phyloP scores from a whole-genome alignment of 1,139 yeast species.

The Geotrichum klebahnii region DNA sequence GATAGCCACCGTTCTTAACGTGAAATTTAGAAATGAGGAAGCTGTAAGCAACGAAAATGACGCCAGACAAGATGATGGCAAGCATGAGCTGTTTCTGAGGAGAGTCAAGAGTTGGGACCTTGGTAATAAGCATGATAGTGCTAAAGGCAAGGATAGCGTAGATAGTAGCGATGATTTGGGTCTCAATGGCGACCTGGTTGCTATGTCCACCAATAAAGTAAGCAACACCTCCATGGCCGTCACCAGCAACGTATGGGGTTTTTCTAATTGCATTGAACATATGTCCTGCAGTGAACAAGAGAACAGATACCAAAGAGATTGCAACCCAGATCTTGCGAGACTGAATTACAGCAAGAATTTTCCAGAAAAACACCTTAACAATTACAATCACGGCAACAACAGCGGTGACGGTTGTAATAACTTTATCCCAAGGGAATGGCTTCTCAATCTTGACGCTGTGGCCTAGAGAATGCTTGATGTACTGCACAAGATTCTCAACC shows the following conservation, averaged over 20 bases:
- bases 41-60: slow-evolving; percentile 49
- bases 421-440: slow-evolving; percentile 55
- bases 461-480: slow-evolving; percentile 43
- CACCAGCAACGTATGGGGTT: slow-evolving; percentile 62
- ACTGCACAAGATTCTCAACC: slow-evolving; percentile 40
- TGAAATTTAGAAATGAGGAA: slow-evolving; percentile 50
- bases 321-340: slow-evolving; percentile 64
- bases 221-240: slow-evolving; percentile 52
- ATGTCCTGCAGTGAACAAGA: slow-evolving; percentile 80
- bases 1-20: slow-evolving; percentile 51
- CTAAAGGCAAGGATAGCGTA: slow-evolving; percentile 42
- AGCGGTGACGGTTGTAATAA: slow-evolving; percentile 46
- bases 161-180: slow-evolving; percentile 46
- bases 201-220: slow-evolving; percentile 71
- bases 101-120: slow-evolving; percentile 47
- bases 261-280: slow-evolving; percentile 88
- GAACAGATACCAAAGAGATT: slow-evolving; percentile 53
- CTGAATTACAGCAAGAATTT: slow-evolving; percentile 37
- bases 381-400: slow-evolving; percentile 27
- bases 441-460: slow-evolving; percentile 47
- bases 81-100: slow-evolving; percentile 46
- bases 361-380: slow-evolving; percentile 32
- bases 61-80: slow-evolving; percentile 42
- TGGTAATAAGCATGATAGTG: slow-evolving; percentile 47
- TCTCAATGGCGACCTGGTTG: slow-evolving; percentile 61